phyloP scores from a whole-genome alignment of 805 yeast genomes.

The Candida ipomoeae region DNA sequence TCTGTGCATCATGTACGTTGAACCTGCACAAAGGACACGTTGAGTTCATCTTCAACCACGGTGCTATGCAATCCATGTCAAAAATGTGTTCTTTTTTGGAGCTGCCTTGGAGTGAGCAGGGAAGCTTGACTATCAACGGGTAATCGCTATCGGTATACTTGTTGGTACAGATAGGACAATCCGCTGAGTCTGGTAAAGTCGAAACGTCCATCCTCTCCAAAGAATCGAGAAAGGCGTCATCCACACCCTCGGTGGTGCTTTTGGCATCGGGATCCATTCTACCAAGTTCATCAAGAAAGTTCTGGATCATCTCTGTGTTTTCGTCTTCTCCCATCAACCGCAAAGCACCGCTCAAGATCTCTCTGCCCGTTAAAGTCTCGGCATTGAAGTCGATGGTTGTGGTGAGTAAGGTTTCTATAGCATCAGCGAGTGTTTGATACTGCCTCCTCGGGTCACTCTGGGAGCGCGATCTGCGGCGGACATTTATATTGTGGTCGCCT shows the following conservation, averaged over 20 bases:
- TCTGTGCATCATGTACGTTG: constrained; percentile 48
- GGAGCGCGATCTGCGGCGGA: constrained; percentile 12
- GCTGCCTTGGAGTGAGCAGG: constrained; percentile 47
- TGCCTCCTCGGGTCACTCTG: constrained; percentile 20
- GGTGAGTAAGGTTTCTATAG: constrained; percentile 34
- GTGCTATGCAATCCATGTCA: constrained; percentile 86
- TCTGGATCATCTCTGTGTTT: constrained; percentile 27
- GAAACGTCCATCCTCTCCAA: constrained; percentile 58
- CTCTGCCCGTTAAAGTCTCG: constrained; percentile 14
- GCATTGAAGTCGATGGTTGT: constrained; percentile 11
- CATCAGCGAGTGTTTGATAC: constrained; percentile 29
- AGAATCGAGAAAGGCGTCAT: constrained; percentile 67
- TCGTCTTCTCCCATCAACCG: constrained; percentile 27
- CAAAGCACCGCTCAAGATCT: constrained; percentile 31
- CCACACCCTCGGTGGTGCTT: constrained; percentile 46
- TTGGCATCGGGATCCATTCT: constrained; percentile 7
- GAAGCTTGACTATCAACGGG: constrained; percentile 74
- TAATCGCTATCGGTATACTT: constrained; percentile 66
- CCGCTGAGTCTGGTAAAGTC: constrained; percentile 45
- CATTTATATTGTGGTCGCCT: constrained; percentile 41
- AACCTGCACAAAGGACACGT: constrained; percentile 87
- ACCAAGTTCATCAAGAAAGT: constrained; percentile 24
- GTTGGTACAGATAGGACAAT: constrained; percentile 83
- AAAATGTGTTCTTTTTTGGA: constrained; percentile 54
- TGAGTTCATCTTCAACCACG: constrained; percentile 73